A percentile compares a stretch with the other conserved stretches of the same genome.
Conservation (phyloP, 108 stramenopile species). For the Epithemia pelagica region DNA sequence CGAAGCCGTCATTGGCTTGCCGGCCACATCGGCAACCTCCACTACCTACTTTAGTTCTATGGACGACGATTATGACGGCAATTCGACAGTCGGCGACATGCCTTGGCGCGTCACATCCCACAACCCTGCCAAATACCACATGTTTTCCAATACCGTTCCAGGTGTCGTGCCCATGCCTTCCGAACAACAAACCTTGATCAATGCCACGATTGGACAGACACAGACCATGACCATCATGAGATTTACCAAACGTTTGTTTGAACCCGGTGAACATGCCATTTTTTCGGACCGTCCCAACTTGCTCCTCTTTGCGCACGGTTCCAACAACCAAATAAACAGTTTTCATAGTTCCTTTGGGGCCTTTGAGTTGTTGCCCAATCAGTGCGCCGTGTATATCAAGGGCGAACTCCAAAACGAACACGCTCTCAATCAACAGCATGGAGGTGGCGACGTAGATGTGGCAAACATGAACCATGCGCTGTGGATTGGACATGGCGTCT, state of each 20-base stretch:
- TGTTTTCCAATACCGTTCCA: slow-evolving; percentile 15
- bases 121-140: slow-evolving; percentile 33
- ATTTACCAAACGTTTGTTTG: slow-evolving; percentile 54
- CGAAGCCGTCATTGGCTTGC: slow-evolving; percentile 52
- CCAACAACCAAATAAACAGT: slow-evolving; percentile 15
- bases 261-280: slow-evolving; percentile 42
- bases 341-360: slow-evolving; percentile 27
- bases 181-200: slow-evolving; percentile 44
- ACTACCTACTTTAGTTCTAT: neutral
- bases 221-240: slow-evolving; percentile 34
- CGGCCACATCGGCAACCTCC: slow-evolving; percentile 12
- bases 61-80: neutral
- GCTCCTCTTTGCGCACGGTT: slow-evolving; percentile 43
- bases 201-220: slow-evolving; percentile 33
- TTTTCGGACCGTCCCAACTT: slow-evolving; percentile 16
- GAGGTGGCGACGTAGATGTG: neutral
- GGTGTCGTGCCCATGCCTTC: slow-evolving; percentile 26
- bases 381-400: neutral
- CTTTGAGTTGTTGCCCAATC: neutral
- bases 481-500: slow-evolving; percentile 61
- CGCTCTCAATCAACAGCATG: neutral
- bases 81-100: neutral
- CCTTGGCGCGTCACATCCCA: neutral
- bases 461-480: neutral
- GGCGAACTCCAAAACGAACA: neutral